These are phyloP conservation scores for Parafenestella ontariensis DNA, from an alignment of 2,329 filamentous ascomycete genomes.

Conservation along the genomic window DNA sequence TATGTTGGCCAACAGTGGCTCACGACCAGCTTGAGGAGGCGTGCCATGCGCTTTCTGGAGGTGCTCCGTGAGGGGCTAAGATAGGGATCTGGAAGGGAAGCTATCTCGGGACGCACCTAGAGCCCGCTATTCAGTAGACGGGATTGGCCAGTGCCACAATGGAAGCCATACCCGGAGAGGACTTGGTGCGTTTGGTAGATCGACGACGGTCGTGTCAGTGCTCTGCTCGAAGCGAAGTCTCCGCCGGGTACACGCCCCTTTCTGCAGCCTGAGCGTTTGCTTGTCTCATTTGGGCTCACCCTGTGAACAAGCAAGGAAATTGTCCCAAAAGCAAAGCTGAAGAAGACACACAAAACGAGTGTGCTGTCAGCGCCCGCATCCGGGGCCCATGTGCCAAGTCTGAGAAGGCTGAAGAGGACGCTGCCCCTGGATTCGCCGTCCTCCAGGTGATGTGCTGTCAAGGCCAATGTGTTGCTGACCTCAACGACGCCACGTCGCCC, in stretches of 20 bases:
- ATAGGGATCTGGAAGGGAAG: constrained; percentile 25
- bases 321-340: constrained; percentile 5
- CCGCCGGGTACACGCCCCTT: constrained; percentile 26
- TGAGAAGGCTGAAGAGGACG: constrained; percentile 6
- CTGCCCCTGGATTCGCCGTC: constrained; percentile 23
- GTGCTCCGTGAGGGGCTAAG: constrained; percentile 9
- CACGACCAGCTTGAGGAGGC: constrained; percentile 8
- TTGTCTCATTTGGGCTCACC: constrained; percentile 27
- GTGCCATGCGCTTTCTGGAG: neutral
- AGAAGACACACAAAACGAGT: constrained; percentile 6
- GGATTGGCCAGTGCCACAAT: constrained; percentile 34
- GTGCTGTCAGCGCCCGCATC: constrained; percentile 15
- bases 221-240: constrained; percentile 26
- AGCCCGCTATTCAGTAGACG: constrained; percentile 28
- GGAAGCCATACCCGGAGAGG: constrained; percentile 24
- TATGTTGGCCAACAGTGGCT: neutral
- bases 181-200: constrained; percentile 28
- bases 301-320: constrained; percentile 23
- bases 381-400: constrained; percentile 14
- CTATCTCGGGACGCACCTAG: constrained; percentile 40
- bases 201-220: constrained; percentile 40
- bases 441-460: constrained; percentile 20
- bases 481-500: constrained; percentile 30
- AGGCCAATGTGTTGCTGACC: constrained; percentile 24
- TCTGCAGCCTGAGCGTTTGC: constrained; percentile 25